Evolutionary conservation across 2,329 filamentous ascomycete genomes (phyloP).

Genomic region (Periconia macrospinosa): DNA sequence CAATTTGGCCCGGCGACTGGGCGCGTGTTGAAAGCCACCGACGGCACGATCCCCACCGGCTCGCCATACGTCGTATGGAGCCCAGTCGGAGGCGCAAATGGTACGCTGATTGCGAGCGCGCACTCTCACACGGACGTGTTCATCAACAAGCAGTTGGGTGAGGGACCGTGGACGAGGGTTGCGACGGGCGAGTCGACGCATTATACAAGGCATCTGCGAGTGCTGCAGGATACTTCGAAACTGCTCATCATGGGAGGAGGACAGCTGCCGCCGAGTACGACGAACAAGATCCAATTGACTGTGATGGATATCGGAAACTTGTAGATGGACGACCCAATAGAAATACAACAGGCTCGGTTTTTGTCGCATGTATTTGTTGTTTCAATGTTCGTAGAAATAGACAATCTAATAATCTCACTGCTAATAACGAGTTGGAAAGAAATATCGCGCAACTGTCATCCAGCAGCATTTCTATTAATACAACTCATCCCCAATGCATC

Average conservation of each 20-base stretch:
- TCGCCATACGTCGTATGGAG: slow-evolving; percentile 59
- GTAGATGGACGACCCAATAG: slow-evolving; percentile 1
- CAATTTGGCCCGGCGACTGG: slow-evolving; percentile 48
- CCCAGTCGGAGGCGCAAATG: slow-evolving; percentile 50
- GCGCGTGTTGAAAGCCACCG: slow-evolving; percentile 47
- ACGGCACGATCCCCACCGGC: slow-evolving; percentile 49
- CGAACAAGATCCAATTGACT: slow-evolving; percentile 33
- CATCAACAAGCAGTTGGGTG: slow-evolving; percentile 51
- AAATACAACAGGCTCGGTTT: not conserved
- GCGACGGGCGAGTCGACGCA: slow-evolving; percentile 43
- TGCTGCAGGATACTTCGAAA: slow-evolving; percentile 39
- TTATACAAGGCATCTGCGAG: slow-evolving; percentile 52
- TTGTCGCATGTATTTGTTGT: not conserved
- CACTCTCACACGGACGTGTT: slow-evolving; percentile 48
- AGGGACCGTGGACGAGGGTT: slow-evolving; percentile 51
- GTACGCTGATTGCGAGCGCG: slow-evolving; percentile 54
- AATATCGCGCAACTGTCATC: too few species aligned
- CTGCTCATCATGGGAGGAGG: slow-evolving; percentile 49
- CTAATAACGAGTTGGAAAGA: too few species aligned
- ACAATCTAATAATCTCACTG: too few species aligned
- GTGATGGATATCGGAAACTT: slow-evolving; percentile 36
- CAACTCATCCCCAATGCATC: too few species aligned
- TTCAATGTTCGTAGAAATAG: too few species aligned
- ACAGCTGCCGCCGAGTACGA: slow-evolving; percentile 34
- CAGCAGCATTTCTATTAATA: too few species aligned